Base-by-base conservation (phyloP, 2,329 filamentous ascomycete genomes). In the Nothophoma quercina region DNA sequence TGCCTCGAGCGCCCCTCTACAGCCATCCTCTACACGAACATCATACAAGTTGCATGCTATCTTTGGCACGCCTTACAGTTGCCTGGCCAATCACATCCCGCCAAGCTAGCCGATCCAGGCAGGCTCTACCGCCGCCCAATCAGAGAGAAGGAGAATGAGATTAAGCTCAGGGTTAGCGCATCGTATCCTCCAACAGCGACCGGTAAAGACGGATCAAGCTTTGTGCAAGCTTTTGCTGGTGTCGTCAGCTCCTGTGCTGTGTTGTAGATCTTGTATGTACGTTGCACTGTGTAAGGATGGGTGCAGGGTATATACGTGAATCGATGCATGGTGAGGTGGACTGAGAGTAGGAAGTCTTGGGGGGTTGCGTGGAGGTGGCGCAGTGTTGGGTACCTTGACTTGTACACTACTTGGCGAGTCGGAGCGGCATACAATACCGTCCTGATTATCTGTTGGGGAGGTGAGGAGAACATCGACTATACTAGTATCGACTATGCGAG, bases 291-390 rank as follows among this genome's bases (percentile, higher is more conserved):
- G 38, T 36, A 18, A 10, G 30, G 38, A 28, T 19, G 23, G 3
- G 18, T 12, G 30, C 46, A 42, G 6, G 46, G 38, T 34, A n/a
- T 26, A 19, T 21, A 22, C 15, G n/a, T 41, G 23, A 28, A 19
- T 25, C 15, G 12, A 29, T 35, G 23, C 23, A 22, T 7, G 23
- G 23, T 29, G 36, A 19, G 5, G 25, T 40, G 25, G n/a, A n/a
- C n/a, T n/a, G n/a, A n/a, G n/a, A n/a, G 35, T 26, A 3, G 18
- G 18, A n/a, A 12, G 25, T 29, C 26, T 32, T 43, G 32, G 39
- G n/a, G 15, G 7, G 12, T 36, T 49, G 30, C 46, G 38, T 38
- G 26, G 39, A 32, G 39, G 39, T 38, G 33, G 33, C 35, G 35
- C 35, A 39, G 35, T 25, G 3, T 2, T 10, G 7, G 18, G 22